Base-by-base conservation (phyloP, 1,139 yeast genomes). In the Magnusiomyces suaveolens region DNA sequence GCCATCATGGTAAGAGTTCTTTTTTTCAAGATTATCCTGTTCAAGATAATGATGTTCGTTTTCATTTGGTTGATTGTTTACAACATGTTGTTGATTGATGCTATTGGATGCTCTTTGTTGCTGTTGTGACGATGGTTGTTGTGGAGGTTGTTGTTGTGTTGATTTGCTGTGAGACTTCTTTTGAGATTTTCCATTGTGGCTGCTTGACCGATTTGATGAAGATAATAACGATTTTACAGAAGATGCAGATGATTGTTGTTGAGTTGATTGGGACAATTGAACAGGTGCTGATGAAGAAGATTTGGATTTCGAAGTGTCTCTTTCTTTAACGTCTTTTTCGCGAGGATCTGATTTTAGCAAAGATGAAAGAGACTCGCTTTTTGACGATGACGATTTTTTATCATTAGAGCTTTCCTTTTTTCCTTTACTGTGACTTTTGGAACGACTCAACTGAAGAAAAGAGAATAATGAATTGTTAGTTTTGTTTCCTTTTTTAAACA, bases 391-490 rank as follows among this genome's bases (percentile, higher is more conserved):
- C 39, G 50, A 50, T 49, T 52, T 54, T 43, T 51, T 54, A 25
- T 51, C 33, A 41, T 24, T 12, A 39, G 32, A 32, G 3, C 53
- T 39, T 29, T 53, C 53, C 43, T 57, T 57, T 36, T 55, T 50
- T 33, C 54, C 52, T 63, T 63, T 50, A 62, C 64, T 66, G 43
- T 59, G 63, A 52, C 66, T 61, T 52, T 65, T 65, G 46, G 66
- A 63, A 44, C 68, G 63, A 53, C 67, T 63, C 55, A 65, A 61
- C 67, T 63, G 50, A 24, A 38, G 14, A 38, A 36, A 36, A 43
- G 26, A 21, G 23, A 25, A 36, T 20, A 41, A 4, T 32, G 21
- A 41, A 23, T 20, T 4, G 58, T 50, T 49, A 57, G 58, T 24
- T 24, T 46, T 29, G 47, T 25, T 4, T 10, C 46, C 46, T 14